These are phyloP conservation scores for Verbascum thapsus DNA, from an alignment of 257 asterid genomes.

Conservation along the genomic window DNA sequence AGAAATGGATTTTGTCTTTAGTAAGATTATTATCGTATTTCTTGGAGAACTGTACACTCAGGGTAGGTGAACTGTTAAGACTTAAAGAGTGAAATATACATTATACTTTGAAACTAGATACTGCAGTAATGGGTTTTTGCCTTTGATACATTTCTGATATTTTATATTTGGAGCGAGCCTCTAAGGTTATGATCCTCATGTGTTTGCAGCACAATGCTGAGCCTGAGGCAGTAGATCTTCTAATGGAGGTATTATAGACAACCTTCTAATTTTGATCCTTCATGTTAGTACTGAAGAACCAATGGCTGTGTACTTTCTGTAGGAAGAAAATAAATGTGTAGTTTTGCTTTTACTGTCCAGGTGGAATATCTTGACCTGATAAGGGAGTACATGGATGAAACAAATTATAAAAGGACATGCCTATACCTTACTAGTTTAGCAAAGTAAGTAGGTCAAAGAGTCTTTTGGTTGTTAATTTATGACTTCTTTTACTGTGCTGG, in stretches of 20 bases:
- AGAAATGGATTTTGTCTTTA: background rate
- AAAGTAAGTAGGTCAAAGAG: constrained; percentile 51
- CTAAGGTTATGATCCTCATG: constrained; percentile 27
- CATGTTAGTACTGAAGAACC: constrained; percentile 8
- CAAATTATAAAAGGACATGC: constrained; percentile 82
- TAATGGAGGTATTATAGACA: constrained; percentile 63
- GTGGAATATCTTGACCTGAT: constrained; percentile 92
- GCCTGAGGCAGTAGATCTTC: constrained; percentile 84
- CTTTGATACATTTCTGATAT: constrained; percentile 6
- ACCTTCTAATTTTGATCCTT: constrained; percentile 12
- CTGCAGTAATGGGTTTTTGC: background rate
- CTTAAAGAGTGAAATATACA: constrained; percentile 11
- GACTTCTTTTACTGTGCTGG: background rate
- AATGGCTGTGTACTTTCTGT: background rate
- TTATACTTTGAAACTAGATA: background rate
- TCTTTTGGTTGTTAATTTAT: constrained; percentile 16
- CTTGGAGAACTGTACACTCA: background rate
- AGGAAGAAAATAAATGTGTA: constrained; percentile 7
- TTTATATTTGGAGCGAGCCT: constrained; percentile 7
- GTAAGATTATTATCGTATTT: background rate
- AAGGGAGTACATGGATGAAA: constrained; percentile 64
- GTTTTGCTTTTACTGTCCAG: constrained; percentile 40
- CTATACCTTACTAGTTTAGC: constrained; percentile 84
- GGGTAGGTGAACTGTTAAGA: constrained; percentile 10
- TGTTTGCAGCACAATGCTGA: constrained; percentile 92